Conservation (phyloP, 768 basidiomycete genomes). For the Trichaptum fuscoviolaceum region DNA sequence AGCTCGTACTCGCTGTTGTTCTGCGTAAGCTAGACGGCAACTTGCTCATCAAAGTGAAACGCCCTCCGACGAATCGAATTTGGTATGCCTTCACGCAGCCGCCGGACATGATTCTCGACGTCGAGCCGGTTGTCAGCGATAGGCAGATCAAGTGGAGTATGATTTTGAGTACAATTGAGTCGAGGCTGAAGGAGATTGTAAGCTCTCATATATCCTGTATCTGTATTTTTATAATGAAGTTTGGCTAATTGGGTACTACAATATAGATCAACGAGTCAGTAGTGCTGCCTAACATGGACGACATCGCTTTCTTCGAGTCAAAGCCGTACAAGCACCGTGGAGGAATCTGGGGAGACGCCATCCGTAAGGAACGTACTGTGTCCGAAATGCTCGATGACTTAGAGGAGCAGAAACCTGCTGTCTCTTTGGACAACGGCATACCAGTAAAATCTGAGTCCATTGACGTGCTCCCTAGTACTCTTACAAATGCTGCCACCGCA, state of each 20-base stretch:
- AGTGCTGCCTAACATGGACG: conserved; percentile 97
- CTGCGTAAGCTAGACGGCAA: conserved; percentile 90
- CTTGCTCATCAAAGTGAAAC: conserved; percentile 81
- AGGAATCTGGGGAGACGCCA: conserved; percentile 85
- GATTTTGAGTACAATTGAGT: conserved; percentile 87
- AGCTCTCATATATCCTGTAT: conserved; percentile 20
- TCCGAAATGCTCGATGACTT: not conserved
- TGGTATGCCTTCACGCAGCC: conserved; percentile 91
- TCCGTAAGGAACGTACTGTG: conserved; percentile 23
- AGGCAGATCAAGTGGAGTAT: conserved; percentile 92
- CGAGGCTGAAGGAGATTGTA: conserved; percentile 82
- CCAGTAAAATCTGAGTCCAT: not conserved
- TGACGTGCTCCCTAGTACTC: not conserved
- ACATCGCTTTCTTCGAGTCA: conserved; percentile 93
- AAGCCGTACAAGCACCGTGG: conserved; percentile 59
- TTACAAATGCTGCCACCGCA: not conserved
- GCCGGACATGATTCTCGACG: conserved; percentile 82
- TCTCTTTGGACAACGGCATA: not conserved
- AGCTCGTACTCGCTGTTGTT: conserved; percentile 83
- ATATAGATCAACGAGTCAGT: conserved; percentile 86
- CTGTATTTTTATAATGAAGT: not conserved
- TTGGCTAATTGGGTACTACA: not conserved
- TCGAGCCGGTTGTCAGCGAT: conserved; percentile 92
- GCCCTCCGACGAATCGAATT: conserved; percentile 91
- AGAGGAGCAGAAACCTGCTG: not conserved